phyloP scores from a whole-genome alignment of 1,139 yeast genomes.

The Pichia sp. region DNA sequence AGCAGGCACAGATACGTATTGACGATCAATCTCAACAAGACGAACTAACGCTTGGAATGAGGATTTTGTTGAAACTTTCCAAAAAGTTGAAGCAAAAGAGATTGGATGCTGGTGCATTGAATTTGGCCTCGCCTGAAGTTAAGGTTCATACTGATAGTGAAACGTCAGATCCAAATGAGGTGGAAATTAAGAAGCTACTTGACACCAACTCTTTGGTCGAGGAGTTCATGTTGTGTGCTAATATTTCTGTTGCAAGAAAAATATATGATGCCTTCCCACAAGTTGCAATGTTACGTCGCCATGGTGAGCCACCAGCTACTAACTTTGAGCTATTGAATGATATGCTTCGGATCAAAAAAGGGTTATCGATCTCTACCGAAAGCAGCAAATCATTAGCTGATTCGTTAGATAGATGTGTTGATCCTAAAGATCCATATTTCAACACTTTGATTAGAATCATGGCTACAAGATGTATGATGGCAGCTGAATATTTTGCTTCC shows the following conservation, averaged over 20 bases:
- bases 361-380: slow-evolving; percentile 73
- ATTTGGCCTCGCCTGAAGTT: slow-evolving; percentile 96
- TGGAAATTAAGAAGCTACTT: slow-evolving; percentile 79
- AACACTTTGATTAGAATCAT: slow-evolving; percentile 90
- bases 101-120: slow-evolving; percentile 92
- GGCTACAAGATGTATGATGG: slow-evolving; percentile 99
- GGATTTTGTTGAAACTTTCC: slow-evolving; percentile 71
- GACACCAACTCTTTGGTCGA: slow-evolving; percentile 96
- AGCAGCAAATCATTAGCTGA: slow-evolving; percentile 91
- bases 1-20: slow-evolving; percentile 84
- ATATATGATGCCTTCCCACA: slow-evolving; percentile 93
- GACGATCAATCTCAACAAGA: slow-evolving; percentile 77
- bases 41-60: slow-evolving; percentile 84
- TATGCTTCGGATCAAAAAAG: slow-evolving; percentile 80
- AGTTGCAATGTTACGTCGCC: slow-evolving; percentile 97
- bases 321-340: slow-evolving; percentile 87
- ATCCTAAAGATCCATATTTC: slow-evolving; percentile 80
- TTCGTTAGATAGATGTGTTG: slow-evolving; percentile 83
- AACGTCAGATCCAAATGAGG: slow-evolving; percentile 94
- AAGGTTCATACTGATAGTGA: slow-evolving; percentile 96
- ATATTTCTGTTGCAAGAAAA: slow-evolving; percentile 89
- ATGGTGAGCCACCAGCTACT: slow-evolving; percentile 92
- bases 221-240: slow-evolving; percentile 97
- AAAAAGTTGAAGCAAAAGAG: slow-evolving; percentile 81
- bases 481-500: slow-evolving; percentile 94